phyloP scores from a whole-genome alignment of 2,329 filamentous ascomycete genomes.

The Paecilomyces sp. region DNA sequence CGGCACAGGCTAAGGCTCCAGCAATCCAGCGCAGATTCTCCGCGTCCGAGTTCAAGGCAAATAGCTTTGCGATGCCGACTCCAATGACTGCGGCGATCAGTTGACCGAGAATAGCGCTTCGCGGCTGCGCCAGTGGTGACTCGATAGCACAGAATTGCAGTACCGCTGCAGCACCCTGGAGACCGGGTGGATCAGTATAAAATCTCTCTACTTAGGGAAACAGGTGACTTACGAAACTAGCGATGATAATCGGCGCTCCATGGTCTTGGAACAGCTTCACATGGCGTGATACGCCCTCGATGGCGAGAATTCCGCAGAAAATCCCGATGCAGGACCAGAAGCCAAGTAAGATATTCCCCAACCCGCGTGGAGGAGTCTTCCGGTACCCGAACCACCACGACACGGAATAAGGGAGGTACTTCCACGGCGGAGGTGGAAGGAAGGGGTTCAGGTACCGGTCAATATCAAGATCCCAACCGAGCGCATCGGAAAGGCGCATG shows the following conservation, averaged over 20 bases:
- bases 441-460: slow-evolving; percentile 68
- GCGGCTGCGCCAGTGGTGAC: slow-evolving; percentile 65
- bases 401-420: slow-evolving; percentile 56
- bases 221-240: slow-evolving; percentile 55
- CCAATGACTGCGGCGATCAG: slow-evolving; percentile 55
- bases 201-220: not conserved
- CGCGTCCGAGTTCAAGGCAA: slow-evolving; percentile 44
- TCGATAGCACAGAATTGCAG: slow-evolving; percentile 66
- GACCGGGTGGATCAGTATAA: not conserved
- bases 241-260: slow-evolving; percentile 56
- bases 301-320: slow-evolving; percentile 53
- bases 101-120: slow-evolving; percentile 63
- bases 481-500: slow-evolving; percentile 13
- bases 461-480: slow-evolving; percentile 58
- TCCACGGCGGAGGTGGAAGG: slow-evolving; percentile 59
- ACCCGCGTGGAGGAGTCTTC: slow-evolving; percentile 20
- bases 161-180: slow-evolving; percentile 66
- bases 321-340: slow-evolving; percentile 61
- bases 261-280: slow-evolving; percentile 48
- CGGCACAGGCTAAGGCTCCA: slow-evolving; percentile 58
- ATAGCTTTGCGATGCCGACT: slow-evolving; percentile 58
- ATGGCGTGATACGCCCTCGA: slow-evolving; percentile 50
- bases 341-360: slow-evolving; percentile 54
- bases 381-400: slow-evolving; percentile 64
- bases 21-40: slow-evolving; percentile 55